Conservation (phyloP, 495 filamentous ascomycete species). For the Tuber indicum region DNA sequence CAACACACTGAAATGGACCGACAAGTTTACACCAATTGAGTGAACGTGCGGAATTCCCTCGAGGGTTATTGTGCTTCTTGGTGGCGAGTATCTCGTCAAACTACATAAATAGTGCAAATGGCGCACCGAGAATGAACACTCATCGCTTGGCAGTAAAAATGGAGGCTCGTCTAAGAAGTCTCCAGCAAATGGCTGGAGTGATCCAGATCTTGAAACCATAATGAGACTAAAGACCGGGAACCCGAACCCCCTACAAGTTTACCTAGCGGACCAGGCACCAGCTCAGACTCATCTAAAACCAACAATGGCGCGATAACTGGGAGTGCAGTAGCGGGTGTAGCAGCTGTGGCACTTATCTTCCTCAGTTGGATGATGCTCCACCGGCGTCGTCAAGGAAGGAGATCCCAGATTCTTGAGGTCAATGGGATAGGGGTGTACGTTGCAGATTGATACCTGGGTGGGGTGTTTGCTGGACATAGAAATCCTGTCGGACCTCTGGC, state of each 20-base stretch:
- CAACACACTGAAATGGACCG: slow-evolving; percentile 5
- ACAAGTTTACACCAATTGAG: slow-evolving; percentile 4
- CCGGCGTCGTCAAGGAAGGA: no score
- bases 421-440: no score
- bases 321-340: not conserved
- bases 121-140: not conserved
- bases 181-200: not conserved
- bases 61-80: not conserved
- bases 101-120: not conserved
- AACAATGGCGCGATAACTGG: not conserved
- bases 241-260: no score
- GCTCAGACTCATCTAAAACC: not conserved
- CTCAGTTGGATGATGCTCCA: not conserved
- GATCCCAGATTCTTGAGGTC: no score
- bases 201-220: not conserved
- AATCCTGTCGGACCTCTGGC: no score
- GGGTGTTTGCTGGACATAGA: no score
- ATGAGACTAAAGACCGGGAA: not conserved
- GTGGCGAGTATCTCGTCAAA: not conserved
- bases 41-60: not conserved
- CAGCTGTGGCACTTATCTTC: no score
- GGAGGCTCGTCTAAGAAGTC: not conserved
- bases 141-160: not conserved
- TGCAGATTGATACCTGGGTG: no score
- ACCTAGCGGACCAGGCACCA: no score